These are phyloP conservation scores for Rhodotorula sp. DNA, from an alignment of 1,284 basidiomycete genomes.

Conservation along the genomic window DNA sequence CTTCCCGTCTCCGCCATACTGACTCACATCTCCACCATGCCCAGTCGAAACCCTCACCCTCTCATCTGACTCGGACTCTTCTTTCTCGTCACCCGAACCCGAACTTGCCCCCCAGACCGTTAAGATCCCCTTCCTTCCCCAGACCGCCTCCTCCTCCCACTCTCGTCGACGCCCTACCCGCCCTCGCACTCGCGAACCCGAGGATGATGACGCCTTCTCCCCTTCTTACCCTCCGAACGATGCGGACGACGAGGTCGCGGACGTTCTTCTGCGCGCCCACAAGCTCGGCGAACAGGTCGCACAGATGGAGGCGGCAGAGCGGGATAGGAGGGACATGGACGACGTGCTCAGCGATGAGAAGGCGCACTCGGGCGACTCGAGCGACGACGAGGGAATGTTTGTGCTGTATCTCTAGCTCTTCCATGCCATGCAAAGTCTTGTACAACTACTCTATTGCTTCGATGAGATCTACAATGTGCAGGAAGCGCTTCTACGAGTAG, in stretches of 20 bases:
- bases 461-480: too few species aligned
- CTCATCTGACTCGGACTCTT: not conserved
- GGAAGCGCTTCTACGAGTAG: too few species aligned
- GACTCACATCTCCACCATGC: not conserved
- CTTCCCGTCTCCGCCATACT: too few species aligned
- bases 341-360: not conserved
- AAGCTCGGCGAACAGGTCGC: not conserved
- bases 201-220: not conserved
- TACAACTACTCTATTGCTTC: too few species aligned
- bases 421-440: too few species aligned
- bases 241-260: slow-evolving; percentile 1
- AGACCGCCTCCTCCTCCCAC: not conserved
- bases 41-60: not conserved
- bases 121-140: not conserved
- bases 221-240: not conserved
- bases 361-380: not conserved
- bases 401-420: too few species aligned
- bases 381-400: not conserved
- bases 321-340: not conserved
- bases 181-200: not conserved
- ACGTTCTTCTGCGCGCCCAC: slow-evolving; percentile 6
- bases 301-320: not conserved
- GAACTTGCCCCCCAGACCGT: not conserved
- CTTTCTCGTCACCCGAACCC: not conserved
- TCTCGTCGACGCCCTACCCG: too few species aligned